phyloP scores from a whole-genome alignment of 2,329 filamentous ascomycete species.

The Pseudocercospora musae region DNA sequence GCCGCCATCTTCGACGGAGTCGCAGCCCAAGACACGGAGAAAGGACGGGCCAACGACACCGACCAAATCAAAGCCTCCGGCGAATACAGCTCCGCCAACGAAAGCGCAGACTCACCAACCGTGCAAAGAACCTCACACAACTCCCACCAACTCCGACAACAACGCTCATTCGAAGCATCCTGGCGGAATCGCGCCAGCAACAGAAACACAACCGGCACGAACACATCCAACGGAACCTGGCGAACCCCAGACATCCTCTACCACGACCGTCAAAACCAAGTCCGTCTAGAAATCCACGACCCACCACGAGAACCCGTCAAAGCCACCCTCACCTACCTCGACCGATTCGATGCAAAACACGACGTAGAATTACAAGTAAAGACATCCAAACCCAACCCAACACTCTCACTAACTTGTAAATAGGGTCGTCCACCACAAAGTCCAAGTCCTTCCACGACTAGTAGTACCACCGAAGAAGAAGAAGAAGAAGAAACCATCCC shows the following conservation, averaged over 20 bases:
- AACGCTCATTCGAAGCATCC: slow-evolving; percentile 1
- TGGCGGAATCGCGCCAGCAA: background rate
- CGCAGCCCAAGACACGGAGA: background rate
- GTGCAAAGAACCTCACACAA: slow-evolving; percentile 7
- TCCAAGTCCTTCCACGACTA: background rate
- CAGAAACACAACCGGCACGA: background rate
- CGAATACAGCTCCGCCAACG: slow-evolving; percentile 2
- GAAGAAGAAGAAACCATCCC: background rate
- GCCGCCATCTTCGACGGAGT: background rate
- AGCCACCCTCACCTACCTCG: slow-evolving; percentile 13
- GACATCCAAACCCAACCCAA: background rate
- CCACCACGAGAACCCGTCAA: slow-evolving; percentile 10
- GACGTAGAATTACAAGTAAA: slow-evolving; percentile 12
- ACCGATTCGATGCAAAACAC: slow-evolving; percentile 4
- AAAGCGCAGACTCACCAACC: background rate
- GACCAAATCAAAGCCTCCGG: background rate
- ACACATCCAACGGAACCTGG: background rate
- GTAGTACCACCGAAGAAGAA: background rate
- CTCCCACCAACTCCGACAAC: background rate
- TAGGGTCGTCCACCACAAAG: no score
- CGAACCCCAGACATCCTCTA: slow-evolving; percentile 12
- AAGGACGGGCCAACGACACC: background rate
- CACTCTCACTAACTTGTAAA: no score
- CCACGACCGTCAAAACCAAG: slow-evolving; percentile 12
- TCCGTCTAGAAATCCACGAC: slow-evolving; percentile 14